Percentiles rank a stretch among this genome's conserved stretches.
Evolutionary conservation across 2,329 filamentous ascomycete genomes (phyloP).

Genomic region (Teratosphaeria epicoccoides): DNA sequence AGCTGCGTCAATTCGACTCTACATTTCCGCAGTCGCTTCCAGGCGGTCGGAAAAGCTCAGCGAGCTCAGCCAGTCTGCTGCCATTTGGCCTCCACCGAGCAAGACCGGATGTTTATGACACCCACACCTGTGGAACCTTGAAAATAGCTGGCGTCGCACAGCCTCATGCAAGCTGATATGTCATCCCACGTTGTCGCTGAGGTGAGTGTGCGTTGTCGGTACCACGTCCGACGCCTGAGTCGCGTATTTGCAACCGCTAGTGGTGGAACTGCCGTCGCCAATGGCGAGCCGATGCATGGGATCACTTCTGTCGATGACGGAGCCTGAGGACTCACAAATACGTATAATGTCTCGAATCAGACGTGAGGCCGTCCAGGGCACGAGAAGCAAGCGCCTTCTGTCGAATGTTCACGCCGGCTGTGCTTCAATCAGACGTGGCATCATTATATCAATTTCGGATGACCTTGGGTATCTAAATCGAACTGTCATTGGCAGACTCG

Average conservation of each 20-base stretch:
- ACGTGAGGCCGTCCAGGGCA: too few relatives aligned
- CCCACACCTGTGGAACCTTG: background rate
- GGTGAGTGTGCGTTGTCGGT: background rate
- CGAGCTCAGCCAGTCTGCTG: slow-evolving; percentile 30
- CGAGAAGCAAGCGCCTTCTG: too few relatives aligned
- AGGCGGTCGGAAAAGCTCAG: slow-evolving; percentile 38
- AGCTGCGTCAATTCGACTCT: slow-evolving; percentile 24
- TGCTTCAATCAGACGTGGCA: too few relatives aligned
- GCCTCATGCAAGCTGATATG: background rate
- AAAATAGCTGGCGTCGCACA: background rate
- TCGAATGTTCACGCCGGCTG: too few relatives aligned
- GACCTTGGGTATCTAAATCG: too few relatives aligned
- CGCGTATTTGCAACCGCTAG: background rate
- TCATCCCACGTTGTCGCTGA: background rate
- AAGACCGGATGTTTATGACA: background rate
- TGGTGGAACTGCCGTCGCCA: background rate
- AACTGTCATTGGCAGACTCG: background rate
- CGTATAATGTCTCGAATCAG: too few relatives aligned
- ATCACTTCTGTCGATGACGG: too few relatives aligned
- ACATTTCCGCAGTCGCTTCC: slow-evolving; percentile 37
- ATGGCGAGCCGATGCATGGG: background rate
- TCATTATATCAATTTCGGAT: too few relatives aligned
- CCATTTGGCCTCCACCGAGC: slow-evolving; percentile 10
- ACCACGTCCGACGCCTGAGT: background rate
- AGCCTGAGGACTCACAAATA: too few relatives aligned